Evolutionary conservation across 2,329 filamentous ascomycete species (phyloP), one percentile per base, ranked within the genome.

Genomic region (Scytalidium sp.): DNA sequence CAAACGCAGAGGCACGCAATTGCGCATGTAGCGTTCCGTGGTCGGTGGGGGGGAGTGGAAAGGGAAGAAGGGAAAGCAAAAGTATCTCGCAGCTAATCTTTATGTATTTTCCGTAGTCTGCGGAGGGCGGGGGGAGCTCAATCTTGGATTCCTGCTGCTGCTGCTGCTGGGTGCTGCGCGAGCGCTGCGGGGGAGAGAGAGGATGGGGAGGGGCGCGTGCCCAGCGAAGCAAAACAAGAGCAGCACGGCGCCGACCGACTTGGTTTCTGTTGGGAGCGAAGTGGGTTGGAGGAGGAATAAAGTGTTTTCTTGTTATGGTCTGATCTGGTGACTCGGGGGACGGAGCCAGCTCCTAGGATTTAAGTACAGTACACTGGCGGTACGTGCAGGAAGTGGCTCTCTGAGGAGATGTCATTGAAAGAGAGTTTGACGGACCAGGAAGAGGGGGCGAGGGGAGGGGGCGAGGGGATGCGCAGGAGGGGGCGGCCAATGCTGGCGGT

Each of bases 251-350:
- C n/a, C n/a, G n/a, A n/a, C n/a, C n/a, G n/a, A n/a, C n/a, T n/a
- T n/a, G n/a, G n/a, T n/a, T n/a, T n/a, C n/a, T n/a, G n/a, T n/a
- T n/a, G n/a, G n/a, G n/a, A n/a, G n/a, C n/a, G 32, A n/a, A 36
- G 17, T 13, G 25, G 25, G 13, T 29, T 15, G 17, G 32, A 36
- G 6, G 17, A 36, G 5, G 32, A n/a, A n/a, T 5, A 9, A 15
- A n/a, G 32, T 50, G 44, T 36, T 46, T 36, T 36, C 32, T 36
- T 36, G 32, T 36, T 36, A 36, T 36, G 51, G 53, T 51, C 50
- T 56, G 56, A 63, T 62, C 58, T 59, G 58, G 61, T 61, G 60
- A 62, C 55, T 56, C 51, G 49, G 41, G 40, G 25, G 17, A 29
- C 25, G 47, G 42, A 51, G 51, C 57, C 56, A 52, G 53, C 49